These are phyloP conservation scores for Cystobasidiopsis lactophilus DNA, from an alignment of 768 basidiomycete species.

Conservation along the genomic window DNA sequence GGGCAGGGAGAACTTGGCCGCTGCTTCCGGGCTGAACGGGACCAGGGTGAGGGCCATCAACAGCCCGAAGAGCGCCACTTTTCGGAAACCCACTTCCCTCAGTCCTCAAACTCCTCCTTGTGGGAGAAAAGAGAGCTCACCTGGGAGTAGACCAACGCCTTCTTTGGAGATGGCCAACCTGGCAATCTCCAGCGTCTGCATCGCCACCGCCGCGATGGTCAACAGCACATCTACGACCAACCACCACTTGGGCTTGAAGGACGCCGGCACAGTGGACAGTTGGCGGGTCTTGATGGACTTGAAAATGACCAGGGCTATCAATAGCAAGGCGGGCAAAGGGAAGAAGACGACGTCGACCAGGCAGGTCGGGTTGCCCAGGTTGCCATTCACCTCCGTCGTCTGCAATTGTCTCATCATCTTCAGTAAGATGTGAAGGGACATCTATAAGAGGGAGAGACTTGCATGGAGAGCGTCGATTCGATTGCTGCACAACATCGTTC, in stretches of 20 bases:
- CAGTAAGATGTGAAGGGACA: too few species aligned
- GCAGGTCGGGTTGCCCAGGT: background rate
- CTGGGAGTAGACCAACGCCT: background rate
- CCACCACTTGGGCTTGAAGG: too few species aligned
- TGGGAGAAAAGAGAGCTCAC: background rate
- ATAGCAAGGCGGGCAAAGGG: background rate
- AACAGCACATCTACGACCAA: too few species aligned
- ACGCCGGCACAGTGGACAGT: too few species aligned
- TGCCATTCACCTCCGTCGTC: background rate
- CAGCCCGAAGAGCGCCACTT: background rate
- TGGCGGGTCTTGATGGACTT: too few species aligned
- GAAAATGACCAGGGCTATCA: background rate
- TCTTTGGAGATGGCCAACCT: background rate
- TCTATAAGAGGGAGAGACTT: too few species aligned
- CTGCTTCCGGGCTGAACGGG: background rate
- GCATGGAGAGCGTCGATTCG: too few species aligned
- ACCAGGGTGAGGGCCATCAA: background rate
- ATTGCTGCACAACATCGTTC: too few species aligned
- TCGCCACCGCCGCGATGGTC: too few species aligned
- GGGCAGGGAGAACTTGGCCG: background rate
- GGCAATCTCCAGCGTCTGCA: background rate
- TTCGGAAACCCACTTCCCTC: background rate
- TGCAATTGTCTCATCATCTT: too few species aligned
- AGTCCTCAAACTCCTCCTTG: background rate
- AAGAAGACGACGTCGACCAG: background rate